Evolutionary conservation across 2,329 filamentous ascomycete species (phyloP).

Genomic region (Basipetospora chlamydospora): DNA sequence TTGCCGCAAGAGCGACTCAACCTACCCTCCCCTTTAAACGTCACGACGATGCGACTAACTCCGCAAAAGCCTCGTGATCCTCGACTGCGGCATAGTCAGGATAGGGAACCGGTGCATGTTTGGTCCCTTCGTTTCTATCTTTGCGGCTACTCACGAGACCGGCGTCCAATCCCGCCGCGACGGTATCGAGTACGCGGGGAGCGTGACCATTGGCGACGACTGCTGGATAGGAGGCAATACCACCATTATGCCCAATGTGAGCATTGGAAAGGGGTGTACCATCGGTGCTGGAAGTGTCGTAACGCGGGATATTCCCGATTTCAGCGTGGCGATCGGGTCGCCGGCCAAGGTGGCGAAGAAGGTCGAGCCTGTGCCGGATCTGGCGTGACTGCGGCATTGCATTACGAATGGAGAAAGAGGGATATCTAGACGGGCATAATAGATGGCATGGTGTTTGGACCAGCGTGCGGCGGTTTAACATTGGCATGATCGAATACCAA

Average conservation of each 20-base stretch:
- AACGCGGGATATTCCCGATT: conserved; percentile 32
- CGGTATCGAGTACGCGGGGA: conserved; percentile 29
- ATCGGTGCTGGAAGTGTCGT: conserved; percentile 35
- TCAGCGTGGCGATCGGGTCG: conserved; percentile 30
- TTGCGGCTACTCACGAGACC: conserved; percentile 56
- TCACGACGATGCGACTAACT: no score
- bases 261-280: conserved; percentile 35
- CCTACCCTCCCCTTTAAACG: no score
- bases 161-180: conserved; percentile 37
- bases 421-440: no score
- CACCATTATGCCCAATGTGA: conserved; percentile 36
- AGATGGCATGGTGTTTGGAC: no score
- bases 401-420: no score
- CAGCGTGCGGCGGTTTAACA: no score
- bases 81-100: conserved; percentile 57
- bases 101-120: conserved; percentile 60
- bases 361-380: conserved; percentile 22
- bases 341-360: conserved; percentile 34
- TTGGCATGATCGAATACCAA: no score
- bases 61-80: conserved; percentile 35
- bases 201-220: conserved; percentile 34
- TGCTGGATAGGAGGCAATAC: conserved; percentile 40
- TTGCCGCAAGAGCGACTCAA: no score
- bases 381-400: no score
- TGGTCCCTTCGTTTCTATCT: conserved; percentile 58